Conservation (phyloP, 2,329 filamentous ascomycete genomes). For the Nannizziopsis arthrosporioides region DNA sequence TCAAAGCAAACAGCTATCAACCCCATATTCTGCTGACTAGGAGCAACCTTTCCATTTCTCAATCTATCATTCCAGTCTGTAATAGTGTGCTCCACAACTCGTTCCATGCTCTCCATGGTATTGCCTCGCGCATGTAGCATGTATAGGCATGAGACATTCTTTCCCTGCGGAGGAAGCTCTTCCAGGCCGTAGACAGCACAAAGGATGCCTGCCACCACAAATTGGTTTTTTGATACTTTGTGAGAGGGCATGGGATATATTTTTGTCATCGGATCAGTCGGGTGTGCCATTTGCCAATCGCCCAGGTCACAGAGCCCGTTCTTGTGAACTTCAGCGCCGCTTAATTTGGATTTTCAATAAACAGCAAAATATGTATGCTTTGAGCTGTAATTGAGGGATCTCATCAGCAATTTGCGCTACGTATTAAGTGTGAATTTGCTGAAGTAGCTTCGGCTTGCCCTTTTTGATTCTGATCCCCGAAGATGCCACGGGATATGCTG, state of each 20-base stretch:
- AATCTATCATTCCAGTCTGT: constrained; percentile 51
- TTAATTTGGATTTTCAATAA: too few species aligned
- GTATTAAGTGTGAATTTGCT: too few species aligned
- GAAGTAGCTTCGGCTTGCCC: not conserved
- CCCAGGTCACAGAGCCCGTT: not conserved
- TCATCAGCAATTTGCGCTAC: too few species aligned
- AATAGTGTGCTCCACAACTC: constrained; percentile 58
- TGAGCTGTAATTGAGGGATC: not conserved
- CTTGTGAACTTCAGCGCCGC: not conserved
- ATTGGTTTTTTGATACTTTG: constrained; percentile 50
- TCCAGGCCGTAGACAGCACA: constrained; percentile 70
- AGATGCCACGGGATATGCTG: not conserved
- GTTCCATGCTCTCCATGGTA: constrained; percentile 60
- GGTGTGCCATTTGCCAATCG: constrained; percentile 23
- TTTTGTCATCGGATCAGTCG: constrained; percentile 25
- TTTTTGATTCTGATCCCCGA: not conserved
- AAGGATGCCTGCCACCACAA: constrained; percentile 65
- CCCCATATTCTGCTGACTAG: constrained; percentile 36
- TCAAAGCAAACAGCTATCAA: constrained; percentile 79
- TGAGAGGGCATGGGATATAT: constrained; percentile 16
- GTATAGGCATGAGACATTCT: constrained; percentile 68
- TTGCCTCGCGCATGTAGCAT: constrained; percentile 71
- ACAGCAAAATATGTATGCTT: not conserved
- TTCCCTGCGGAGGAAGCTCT: constrained; percentile 51
- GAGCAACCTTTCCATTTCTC: constrained; percentile 21